These are phyloP conservation scores for Pythium aristosporum DNA, from an alignment of 352 stramenopile species.

Conservation along the genomic window DNA sequence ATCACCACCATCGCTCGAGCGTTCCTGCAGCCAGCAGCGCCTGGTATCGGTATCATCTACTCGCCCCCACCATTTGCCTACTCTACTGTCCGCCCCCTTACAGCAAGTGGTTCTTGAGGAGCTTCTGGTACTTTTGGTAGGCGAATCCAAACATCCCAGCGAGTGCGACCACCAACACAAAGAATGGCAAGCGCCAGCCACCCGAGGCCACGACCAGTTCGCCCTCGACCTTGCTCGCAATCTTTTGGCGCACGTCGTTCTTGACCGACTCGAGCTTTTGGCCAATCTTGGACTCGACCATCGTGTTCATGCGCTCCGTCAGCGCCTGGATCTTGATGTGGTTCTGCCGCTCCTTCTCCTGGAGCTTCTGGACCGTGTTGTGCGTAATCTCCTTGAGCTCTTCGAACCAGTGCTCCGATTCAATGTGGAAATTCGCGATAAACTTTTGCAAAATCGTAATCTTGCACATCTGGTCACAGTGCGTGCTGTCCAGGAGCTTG, in stretches of 20 bases:
- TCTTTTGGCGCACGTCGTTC: constrained; percentile 65
- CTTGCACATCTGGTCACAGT: constrained; percentile 81
- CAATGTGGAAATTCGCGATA: constrained; percentile 77
- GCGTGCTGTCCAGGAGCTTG: constrained; percentile 48
- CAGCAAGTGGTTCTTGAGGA: constrained; percentile 83
- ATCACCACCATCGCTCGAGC: not conserved
- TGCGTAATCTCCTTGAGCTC: constrained; percentile 76
- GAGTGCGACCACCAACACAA: constrained; percentile 69
- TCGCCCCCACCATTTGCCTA: not conserved
- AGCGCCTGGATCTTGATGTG: constrained; percentile 69
- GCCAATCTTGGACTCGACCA: constrained; percentile 78
- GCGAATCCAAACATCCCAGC: constrained; percentile 51
- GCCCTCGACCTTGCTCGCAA: constrained; percentile 63
- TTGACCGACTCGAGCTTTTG: constrained; percentile 58
- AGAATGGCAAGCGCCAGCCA: constrained; percentile 81
- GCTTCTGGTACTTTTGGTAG: constrained; percentile 87
- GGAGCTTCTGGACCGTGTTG: constrained; percentile 74
- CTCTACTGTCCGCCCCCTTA: constrained; percentile 29
- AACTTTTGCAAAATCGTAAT: constrained; percentile 81
- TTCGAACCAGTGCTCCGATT: constrained; percentile 85
- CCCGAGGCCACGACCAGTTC: constrained; percentile 58
- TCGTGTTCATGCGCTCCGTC: constrained; percentile 65
- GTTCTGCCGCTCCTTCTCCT: constrained; percentile 69
- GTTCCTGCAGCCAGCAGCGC: not conserved
- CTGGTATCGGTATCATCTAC: not conserved